Percentiles rank a stretch among this genome's conserved stretches.
phyloP scores from a whole-genome alignment of 805 yeast genomes.

The Maudiozyma bulderi region DNA sequence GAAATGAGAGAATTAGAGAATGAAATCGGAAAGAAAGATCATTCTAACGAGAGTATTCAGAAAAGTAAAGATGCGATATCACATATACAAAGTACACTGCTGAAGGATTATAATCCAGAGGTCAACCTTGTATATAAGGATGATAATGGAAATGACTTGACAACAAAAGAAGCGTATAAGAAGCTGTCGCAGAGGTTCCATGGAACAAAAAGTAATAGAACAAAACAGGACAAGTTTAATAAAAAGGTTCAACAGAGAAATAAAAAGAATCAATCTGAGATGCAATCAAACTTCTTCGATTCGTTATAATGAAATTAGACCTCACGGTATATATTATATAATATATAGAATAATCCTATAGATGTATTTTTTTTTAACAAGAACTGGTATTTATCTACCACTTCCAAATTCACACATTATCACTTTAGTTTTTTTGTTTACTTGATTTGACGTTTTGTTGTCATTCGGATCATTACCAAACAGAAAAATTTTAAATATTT shows the following conservation, averaged over 20 bases:
- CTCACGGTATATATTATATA: too few species aligned
- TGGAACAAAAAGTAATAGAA: slow-evolving; percentile 36
- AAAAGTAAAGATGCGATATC: slow-evolving; percentile 10
- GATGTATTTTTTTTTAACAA: too few species aligned
- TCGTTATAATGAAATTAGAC: not conserved
- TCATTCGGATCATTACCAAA: not conserved
- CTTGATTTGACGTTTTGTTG: not conserved
- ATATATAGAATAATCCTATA: too few species aligned
- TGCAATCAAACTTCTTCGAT: not conserved
- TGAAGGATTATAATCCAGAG: slow-evolving; percentile 35
- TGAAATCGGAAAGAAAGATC: not conserved
- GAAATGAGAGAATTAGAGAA: slow-evolving; percentile 6
- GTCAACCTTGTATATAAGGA: slow-evolving; percentile 50
- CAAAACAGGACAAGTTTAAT: slow-evolving; percentile 16
- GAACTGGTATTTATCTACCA: too few species aligned
- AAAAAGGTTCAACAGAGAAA: slow-evolving; percentile 18
- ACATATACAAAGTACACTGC: slow-evolving; percentile 24
- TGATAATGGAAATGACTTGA: slow-evolving; percentile 48
- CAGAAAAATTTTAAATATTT: not conserved
- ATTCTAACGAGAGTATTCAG: slow-evolving; percentile 23
- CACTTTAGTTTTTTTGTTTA: not conserved
- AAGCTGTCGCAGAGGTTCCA: slow-evolving; percentile 70
- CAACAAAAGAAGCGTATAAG: slow-evolving; percentile 67
- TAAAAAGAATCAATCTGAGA: not conserved
- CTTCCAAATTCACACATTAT: not conserved